Evolutionary conservation across 805 yeast genomes (phyloP), one percentile per base, ranked within the genome.

Genomic region (Cyberlindnera mrakii): DNA sequence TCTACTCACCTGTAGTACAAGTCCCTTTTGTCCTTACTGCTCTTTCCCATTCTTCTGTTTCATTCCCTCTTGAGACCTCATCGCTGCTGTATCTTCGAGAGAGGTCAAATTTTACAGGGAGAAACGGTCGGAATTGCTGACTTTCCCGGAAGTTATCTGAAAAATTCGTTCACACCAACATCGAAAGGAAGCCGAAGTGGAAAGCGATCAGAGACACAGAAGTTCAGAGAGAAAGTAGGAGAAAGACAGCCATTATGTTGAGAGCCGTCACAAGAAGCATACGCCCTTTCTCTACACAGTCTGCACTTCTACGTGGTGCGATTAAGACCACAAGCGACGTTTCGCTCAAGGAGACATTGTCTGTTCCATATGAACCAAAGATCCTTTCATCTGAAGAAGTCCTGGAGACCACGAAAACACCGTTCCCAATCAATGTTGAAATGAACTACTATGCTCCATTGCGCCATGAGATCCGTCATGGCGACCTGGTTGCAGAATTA

Each of bases 11-110:
- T 54, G 55, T 86, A 87, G 66, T 90, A 91, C 45, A 90, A 66
- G 64, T 90, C 98, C 63, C 98, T 73, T 64, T 91, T 91, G 61
- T 91, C 97, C 59, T 91, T 91, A 65, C 96, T 85, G 53, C 90
- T 80, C 62, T 90, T 90, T 35, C 98, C 98, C 97, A 91, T 90
- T 27, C 31, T 29, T 14, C 30, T 14, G 30, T 18, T 35, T 19
- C 17, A 3, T 23, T 23, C 27, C 9, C 27, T 23, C 27, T 23
- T 23, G 11, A 5, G 27, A n/a, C n/a, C 23, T 23, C 16, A 23
- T 35, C 30, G 30, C 15, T n/a, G n/a, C 19, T 23, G 14, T 8
- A 4, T 15, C 16, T 35, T 13, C 14, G n/a, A 20, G 18, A 15
- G 32, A 35, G 15, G 15, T 25, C 37, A 35, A 35, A 35, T 35